Evolutionary conservation across 208 protist genomes (phyloP).

Genomic region (Phytomonas francai): DNA sequence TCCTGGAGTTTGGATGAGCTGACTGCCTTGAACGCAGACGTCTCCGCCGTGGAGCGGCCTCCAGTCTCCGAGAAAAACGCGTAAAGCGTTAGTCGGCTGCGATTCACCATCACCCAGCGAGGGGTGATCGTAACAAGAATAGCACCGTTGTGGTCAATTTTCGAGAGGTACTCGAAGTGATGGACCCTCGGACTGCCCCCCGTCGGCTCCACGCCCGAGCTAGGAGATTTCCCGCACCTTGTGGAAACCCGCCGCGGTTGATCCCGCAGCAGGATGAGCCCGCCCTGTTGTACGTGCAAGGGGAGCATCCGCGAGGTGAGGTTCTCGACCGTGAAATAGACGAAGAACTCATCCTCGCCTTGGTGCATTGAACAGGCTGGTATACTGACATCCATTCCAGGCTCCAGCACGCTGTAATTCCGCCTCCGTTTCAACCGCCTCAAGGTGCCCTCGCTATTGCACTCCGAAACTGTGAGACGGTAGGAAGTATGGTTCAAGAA

Average conservation of each 20-base stretch:
- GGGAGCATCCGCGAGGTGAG: constrained; percentile 44
- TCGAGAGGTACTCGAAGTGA: constrained; percentile 62
- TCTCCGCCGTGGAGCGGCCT: constrained; percentile 28
- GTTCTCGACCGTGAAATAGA: constrained; percentile 40
- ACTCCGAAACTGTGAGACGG: constrained; percentile 48
- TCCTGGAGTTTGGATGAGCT: constrained; percentile 18
- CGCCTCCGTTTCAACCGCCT: constrained; percentile 17
- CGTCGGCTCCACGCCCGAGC: constrained; percentile 10
- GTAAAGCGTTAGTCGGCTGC: constrained; percentile 45
- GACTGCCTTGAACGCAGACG: constrained; percentile 19
- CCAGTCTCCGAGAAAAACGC: constrained; percentile 37
- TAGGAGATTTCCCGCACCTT: background rate
- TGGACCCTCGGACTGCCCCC: constrained; percentile 17
- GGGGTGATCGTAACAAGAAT: constrained; percentile 69
- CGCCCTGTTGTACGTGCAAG: constrained; percentile 72
- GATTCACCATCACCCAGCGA: constrained; percentile 84
- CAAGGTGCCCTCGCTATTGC: constrained; percentile 30
- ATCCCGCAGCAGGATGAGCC: constrained; percentile 56
- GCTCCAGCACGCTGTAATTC: constrained; percentile 54
- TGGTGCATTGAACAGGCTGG: constrained; percentile 36
- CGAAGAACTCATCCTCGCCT: constrained; percentile 62
- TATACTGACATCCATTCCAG: constrained; percentile 43
- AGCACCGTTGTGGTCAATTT: constrained; percentile 45
- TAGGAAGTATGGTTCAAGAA: constrained; percentile 76
- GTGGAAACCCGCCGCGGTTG: constrained; percentile 4